Base-by-base conservation (phyloP, 2,329 filamentous ascomycete species). In the Albophoma yamanashiensis region DNA sequence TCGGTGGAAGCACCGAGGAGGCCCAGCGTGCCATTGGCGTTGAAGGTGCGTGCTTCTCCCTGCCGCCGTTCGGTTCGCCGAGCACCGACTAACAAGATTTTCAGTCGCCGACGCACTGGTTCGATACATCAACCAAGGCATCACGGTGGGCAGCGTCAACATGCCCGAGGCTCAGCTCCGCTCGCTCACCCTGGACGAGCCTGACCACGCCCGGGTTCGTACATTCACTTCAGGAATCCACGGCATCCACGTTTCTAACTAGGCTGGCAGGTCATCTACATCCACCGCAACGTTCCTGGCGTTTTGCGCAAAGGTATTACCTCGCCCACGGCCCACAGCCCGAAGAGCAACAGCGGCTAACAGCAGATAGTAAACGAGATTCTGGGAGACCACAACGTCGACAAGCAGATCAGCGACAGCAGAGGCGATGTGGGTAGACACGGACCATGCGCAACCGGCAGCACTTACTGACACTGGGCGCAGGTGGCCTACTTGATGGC, bases 371-470 rank as follows among this genome's bases (percentile, higher is more conserved):
- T 99, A 66, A 99, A 99, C 80, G 90, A 94, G 70, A 91, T 97
- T 63, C 82, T 99, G 56, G 90, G 89, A 52, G 87, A 95, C 69
- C 92, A 99, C 80, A 99, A 99, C 74, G 92, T 99, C 67, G 93
- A 97, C 78, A 97, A 97, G 82, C 94, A 99, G 77, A 97, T 95
- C 79, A 94, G 91, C 57, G 94, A 97, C 74, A 96, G 89, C 76
- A 89, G 88, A 78, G 93, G 92, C 67, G 93, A 97, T 72, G 88
- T 90, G 76, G 65, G 82, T 67, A 45, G 38, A 31, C 2, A 25
- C 17, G 11, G 34, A 17, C 8, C 12, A 25, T 8, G 38, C 7
- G 31, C n/a, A 22, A 22, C 22, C 40, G 15, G n/a, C 31, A 1
- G 17, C 40, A 55, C 20, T 36, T 38, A 22, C 50, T 55, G 31